These are phyloP conservation scores for Ceratocystis harringtonii DNA, from an alignment of 2,329 filamentous ascomycete species.

Conservation along the genomic window DNA sequence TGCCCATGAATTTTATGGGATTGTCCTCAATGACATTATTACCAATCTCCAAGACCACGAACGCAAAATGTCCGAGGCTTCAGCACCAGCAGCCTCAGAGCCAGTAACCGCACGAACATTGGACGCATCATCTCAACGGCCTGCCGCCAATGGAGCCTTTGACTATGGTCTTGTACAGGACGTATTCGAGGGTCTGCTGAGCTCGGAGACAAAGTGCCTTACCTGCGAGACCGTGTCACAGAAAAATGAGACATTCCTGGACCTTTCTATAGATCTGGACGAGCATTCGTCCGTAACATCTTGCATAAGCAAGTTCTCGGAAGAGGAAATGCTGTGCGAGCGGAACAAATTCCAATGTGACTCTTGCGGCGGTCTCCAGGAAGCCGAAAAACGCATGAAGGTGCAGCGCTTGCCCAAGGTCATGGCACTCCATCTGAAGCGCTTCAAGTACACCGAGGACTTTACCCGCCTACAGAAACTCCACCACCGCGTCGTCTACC, in stretches of 20 bases:
- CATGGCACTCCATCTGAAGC: slow-evolving; percentile 80
- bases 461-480: slow-evolving; percentile 86
- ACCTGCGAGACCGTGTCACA: slow-evolving; percentile 94
- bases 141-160: slow-evolving; percentile 30
- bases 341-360: slow-evolving; percentile 98
- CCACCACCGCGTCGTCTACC: slow-evolving; percentile 92
- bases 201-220: slow-evolving; percentile 89
- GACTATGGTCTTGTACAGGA: slow-evolving; percentile 74
- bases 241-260: slow-evolving; percentile 86
- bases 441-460: slow-evolving; percentile 97
- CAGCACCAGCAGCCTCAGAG: slow-evolving; percentile 30
- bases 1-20: slow-evolving; percentile 89
- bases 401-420: slow-evolving; percentile 89
- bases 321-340: slow-evolving; percentile 96
- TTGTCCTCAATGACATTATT: slow-evolving; percentile 91
- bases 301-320: slow-evolving; percentile 87
- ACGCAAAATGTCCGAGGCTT: slow-evolving; percentile 21
- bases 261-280: slow-evolving; percentile 89
- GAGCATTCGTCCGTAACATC: slow-evolving; percentile 93
- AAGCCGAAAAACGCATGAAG: slow-evolving; percentile 98
- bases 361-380: slow-evolving; percentile 87
- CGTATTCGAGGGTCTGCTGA: slow-evolving; percentile 86
- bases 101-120: slow-evolving; percentile 35
- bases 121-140: slow-evolving; percentile 29
- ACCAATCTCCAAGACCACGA: slow-evolving; percentile 85